Percentiles rank a stretch among this genome's conserved stretches.
phyloP scores from a whole-genome alignment of 306 rosid genomes.

The Casuarina equisetifolia region DNA sequence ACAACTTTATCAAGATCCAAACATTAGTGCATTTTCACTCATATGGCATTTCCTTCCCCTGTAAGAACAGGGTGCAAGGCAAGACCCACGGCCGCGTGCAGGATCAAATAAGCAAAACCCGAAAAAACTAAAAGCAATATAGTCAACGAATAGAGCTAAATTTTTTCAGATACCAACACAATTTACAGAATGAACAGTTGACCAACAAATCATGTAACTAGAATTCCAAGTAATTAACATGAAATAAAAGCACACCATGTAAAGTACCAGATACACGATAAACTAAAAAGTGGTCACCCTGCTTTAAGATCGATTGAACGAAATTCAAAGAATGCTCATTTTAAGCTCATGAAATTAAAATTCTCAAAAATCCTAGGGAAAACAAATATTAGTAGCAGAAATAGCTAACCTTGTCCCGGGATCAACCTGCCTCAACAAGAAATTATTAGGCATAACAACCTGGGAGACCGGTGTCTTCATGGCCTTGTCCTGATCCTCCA shows the following conservation, averaged over 20 bases:
- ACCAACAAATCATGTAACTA: neutral
- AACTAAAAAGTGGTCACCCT: constrained; percentile 32
- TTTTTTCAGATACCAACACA: neutral
- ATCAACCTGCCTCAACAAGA: constrained; percentile 77
- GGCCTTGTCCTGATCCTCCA: constrained; percentile 86
- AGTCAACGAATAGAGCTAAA: neutral
- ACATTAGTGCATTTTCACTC: neutral
- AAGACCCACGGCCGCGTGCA: too few relatives aligned
- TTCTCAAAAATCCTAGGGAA: neutral
- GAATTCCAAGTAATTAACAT: neutral
- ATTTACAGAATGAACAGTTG: neutral
- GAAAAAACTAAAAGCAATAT: neutral
- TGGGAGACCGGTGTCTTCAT: constrained; percentile 75
- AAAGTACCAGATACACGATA: too few relatives aligned
- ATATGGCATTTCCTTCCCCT: neutral
- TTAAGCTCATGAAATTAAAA: neutral
- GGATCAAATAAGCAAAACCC: neutral
- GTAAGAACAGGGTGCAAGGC: neutral
- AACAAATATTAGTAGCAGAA: neutral
- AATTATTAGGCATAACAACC: constrained; percentile 54
- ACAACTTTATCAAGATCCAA: neutral
- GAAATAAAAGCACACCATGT: neutral
- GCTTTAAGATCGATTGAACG: constrained; percentile 65
- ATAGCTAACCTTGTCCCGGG: constrained; percentile 64
- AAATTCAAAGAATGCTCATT: neutral